Percentiles rank a stretch among this genome's conserved stretches.
Evolutionary conservation across 345 rosid genomes (phyloP).

Genomic region (Garcia nutans): DNA sequence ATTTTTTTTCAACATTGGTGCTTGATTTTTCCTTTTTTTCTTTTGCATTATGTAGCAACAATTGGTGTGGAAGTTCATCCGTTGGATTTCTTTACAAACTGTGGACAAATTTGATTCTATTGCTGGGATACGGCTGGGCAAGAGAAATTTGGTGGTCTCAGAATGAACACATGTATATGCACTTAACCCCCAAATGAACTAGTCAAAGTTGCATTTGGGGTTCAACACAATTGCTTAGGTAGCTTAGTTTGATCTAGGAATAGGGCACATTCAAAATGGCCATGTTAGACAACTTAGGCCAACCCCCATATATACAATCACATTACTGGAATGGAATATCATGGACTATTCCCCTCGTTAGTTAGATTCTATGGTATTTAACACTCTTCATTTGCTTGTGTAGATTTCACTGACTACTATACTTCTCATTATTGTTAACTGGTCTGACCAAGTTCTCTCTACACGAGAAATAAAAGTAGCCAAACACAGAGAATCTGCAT

Average conservation of each 20-base stretch:
- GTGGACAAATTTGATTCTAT: constrained; percentile 88
- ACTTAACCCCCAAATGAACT: neutral
- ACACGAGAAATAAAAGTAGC: constrained; percentile 30
- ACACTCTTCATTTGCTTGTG: neutral
- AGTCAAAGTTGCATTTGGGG: neutral
- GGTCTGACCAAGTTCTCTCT: constrained; percentile 36
- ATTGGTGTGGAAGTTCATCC: constrained; percentile 98
- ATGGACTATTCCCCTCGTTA: constrained; percentile 2
- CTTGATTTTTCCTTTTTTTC: neutral
- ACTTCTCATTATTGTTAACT: constrained; percentile 35
- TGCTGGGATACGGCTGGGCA: constrained; percentile 99
- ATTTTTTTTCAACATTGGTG: neutral
- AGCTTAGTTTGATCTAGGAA: neutral
- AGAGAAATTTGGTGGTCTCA: constrained; percentile 90
- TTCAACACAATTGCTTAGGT: neutral
- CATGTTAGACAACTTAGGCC: neutral
- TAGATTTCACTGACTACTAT: constrained; percentile 23
- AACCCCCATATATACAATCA: neutral
- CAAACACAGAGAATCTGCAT: constrained; percentile 52
- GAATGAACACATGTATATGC: constrained; percentile 17
- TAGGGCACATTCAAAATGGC: neutral
- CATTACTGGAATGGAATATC: neutral
- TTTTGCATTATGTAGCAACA: constrained; percentile 50
- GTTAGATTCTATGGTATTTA: neutral
- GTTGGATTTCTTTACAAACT: constrained; percentile 85